Evolutionary conservation across 495 filamentous ascomycete species (phyloP).

Genomic region (Hyaloscypha finlandica): DNA sequence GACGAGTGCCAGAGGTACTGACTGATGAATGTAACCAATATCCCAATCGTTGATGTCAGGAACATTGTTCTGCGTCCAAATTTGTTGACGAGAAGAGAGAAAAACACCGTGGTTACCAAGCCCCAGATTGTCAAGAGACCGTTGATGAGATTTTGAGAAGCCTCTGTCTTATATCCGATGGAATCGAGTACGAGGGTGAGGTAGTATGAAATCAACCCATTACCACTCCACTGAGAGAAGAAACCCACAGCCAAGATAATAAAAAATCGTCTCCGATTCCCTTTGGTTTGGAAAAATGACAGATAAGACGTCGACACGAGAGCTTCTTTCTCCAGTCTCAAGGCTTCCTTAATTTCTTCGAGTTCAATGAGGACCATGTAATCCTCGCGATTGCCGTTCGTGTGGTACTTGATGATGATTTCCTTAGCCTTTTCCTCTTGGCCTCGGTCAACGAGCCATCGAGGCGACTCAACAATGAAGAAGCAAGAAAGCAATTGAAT

Average conservation of each 20-base stretch:
- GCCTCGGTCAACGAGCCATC: slow-evolving; percentile 66
- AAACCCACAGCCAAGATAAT: slow-evolving; percentile 59
- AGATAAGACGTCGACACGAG: slow-evolving; percentile 33
- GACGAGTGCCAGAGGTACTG: slow-evolving; percentile 38
- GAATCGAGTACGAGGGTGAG: slow-evolving; percentile 56
- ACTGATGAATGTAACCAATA: slow-evolving; percentile 59
- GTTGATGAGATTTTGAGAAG: slow-evolving; percentile 41
- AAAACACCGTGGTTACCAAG: slow-evolving; percentile 51
- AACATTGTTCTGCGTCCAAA: slow-evolving; percentile 61
- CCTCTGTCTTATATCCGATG: slow-evolving; percentile 54
- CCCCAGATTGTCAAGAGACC: slow-evolving; percentile 45
- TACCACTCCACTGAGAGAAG: slow-evolving; percentile 70
- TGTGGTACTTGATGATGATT: slow-evolving; percentile 59
- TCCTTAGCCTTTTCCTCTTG: slow-evolving; percentile 58
- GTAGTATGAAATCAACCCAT: slow-evolving; percentile 68
- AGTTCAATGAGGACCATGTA: slow-evolving; percentile 60
- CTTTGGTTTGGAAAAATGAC: slow-evolving; percentile 67
- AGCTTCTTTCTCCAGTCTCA: slow-evolving; percentile 18
- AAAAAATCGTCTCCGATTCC: slow-evolving; percentile 63
- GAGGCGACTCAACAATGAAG: slow-evolving; percentile 59
- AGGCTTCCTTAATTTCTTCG: slow-evolving; percentile 45
- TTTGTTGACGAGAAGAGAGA: slow-evolving; percentile 61
- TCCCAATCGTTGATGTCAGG: slow-evolving; percentile 58
- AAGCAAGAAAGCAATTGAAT: slow-evolving; percentile 52
- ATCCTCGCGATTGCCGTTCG: slow-evolving; percentile 55